Evolutionary conservation across 768 basidiomycete genomes (phyloP), one percentile per base, ranked within the genome.

Genomic region (Naematelia encephala): DNA sequence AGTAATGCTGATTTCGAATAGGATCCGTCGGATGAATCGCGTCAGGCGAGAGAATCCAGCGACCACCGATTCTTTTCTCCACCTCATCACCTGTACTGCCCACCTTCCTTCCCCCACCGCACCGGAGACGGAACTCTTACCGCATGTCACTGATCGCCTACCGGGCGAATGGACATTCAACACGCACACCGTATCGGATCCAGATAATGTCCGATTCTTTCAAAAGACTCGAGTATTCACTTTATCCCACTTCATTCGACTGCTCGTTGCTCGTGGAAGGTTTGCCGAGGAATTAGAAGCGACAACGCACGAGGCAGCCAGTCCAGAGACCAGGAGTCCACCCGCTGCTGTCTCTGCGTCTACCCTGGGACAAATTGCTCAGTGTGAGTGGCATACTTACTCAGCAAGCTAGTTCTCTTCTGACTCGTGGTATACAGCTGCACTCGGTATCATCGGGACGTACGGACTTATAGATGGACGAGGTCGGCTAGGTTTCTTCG

Each of bases 141-240:
- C 51, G 4, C 57, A 46, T 5, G 57, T 60, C 14, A 60, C 61
- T 4, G 61, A 56, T n/a, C 57, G 57, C 23, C n/a, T 66, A 14
- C 58, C 61, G 1, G 61, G 61, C 34, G 64, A 66, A 23, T 66
- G 64, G 64, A 45, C 42, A 4, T 66, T 43, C 44, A 60, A 57
- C n/a, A 44, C 51, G 21, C 19, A 11, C 11, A 66, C 61, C 0
- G 47, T 66, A 8, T 13, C 46, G 28, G 57, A 66, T 23, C 51
- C 43, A 10, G 57, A 63, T 42, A 57, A 43, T 28, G 57, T 60
- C 5, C 47, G 58, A 11, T 66, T 66, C 48, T 66, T 63, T 54
- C 57, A 59, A 34, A 66, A 66, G 27, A 60, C 64, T 2, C 12
- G 64, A 47, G 56, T 62, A 26, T 66, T 59, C 43, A 53, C 54